A percentile compares a stretch with the other conserved stretches of the same genome.
phyloP scores from a whole-genome alignment of 371 early-diverging fungal genomes.

The Sporodiniella umbellata region DNA sequence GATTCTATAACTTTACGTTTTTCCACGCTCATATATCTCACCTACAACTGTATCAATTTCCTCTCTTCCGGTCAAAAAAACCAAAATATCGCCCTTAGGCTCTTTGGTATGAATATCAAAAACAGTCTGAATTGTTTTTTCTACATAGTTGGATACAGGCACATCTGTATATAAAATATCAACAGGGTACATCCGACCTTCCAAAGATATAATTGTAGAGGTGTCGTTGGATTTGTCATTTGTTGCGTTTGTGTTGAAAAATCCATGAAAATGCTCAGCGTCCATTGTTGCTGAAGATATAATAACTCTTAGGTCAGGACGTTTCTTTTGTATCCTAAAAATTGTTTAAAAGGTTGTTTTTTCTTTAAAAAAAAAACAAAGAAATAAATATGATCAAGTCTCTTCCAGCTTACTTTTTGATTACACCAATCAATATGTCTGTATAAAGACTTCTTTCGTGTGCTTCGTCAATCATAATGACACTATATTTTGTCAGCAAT shows the following conservation, averaged over 20 bases:
- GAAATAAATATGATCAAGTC: no score
- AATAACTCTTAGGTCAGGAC: conserved; percentile 62
- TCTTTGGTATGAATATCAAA: conserved; percentile 83
- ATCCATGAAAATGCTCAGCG: conserved; percentile 60
- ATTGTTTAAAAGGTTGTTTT: no score
- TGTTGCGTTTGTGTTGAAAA: conserved; percentile 51
- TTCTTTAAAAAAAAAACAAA: no score
- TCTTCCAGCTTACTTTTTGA: conserved; percentile 72
- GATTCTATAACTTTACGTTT: conserved; percentile 48
- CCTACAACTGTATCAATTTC: conserved; percentile 90
- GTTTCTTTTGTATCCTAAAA: conserved; percentile 57
- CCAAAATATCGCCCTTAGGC: conserved; percentile 85
- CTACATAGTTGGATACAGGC: conserved; percentile 86
- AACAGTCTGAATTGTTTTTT: conserved; percentile 82
- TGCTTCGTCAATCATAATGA: conserved; percentile 91
- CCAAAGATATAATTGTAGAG: conserved; percentile 63
- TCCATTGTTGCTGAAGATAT: conserved; percentile 84
- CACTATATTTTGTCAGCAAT: conserved; percentile 73
- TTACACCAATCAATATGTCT: conserved; percentile 80
- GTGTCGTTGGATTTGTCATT: conserved; percentile 45
- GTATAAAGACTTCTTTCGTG: conserved; percentile 90
- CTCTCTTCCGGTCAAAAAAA: conserved; percentile 93
- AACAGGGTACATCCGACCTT: conserved; percentile 89
- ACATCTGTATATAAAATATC: conserved; percentile 88
- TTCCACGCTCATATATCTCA: conserved; percentile 58